Base-by-base conservation (phyloP, 1,284 basidiomycete species). In the Hypsizygus ulmarius region DNA sequence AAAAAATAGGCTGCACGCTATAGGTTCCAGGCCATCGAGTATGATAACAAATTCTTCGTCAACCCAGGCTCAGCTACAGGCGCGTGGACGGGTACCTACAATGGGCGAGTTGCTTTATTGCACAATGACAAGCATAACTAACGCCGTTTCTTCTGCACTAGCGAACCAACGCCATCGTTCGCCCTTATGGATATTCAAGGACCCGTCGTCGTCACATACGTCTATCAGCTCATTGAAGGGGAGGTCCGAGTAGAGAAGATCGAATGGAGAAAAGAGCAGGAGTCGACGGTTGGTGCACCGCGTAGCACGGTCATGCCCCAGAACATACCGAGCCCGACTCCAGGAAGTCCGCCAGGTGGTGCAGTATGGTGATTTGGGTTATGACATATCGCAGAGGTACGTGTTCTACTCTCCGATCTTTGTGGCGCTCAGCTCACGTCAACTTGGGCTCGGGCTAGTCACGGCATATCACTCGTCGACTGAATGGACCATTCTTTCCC, bases 11-110 rank as follows among this genome's bases (percentile, higher is more conserved):
- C 29, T 29, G 35, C 29, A 3, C 34, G 32, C 9, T 47, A 10
- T 62, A 93, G 91, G 21, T 98, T 99, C 68, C 93, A 97, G 67
- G 93, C 94, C 3, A 87, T 93, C 53, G 94, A 96, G 64, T 85
- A 89, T 59, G 93, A 94, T 54, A 82, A 85, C 36, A 81, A 87
- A 49, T 99, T 98, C 78, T 98, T 97, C 63, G 82, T 98, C 42
- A 97, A 98, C 66, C 96, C 96, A 0, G 96, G 96, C 1, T 93
- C 90, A 11, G 95, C 93, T 1, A 96, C 93, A 0, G 95, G 95
- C 34, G 94, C 96, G 11, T 98, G 93, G 93, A 82, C 84, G 39
- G 89, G 91, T 0, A 66, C 81, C 5, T 81, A 78, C 57, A 85
- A 79, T 51, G 82, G 80, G 90, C 64, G 43, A 43, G 56, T 53